These are phyloP conservation scores for Trametes punicea DNA, from an alignment of 768 basidiomycete species.

Conservation along the genomic window DNA sequence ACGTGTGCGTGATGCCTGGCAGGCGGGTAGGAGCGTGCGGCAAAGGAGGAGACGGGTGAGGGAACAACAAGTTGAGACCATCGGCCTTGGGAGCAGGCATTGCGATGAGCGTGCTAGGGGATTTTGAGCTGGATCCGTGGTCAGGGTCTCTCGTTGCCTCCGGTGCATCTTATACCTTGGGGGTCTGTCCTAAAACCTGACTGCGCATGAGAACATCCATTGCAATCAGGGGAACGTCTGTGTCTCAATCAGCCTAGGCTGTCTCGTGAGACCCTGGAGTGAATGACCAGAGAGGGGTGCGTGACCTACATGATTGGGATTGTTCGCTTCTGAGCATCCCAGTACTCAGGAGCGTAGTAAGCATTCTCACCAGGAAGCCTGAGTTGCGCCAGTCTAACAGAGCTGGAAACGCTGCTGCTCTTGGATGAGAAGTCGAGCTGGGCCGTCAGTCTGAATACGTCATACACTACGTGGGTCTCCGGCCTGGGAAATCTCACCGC, in stretches of 20 bases:
- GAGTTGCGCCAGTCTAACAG: neutral
- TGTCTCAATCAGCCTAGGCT: neutral
- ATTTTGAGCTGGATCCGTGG: neutral
- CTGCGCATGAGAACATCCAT: neutral
- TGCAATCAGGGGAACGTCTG: neutral
- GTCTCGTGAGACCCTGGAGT: neutral
- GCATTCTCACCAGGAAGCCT: slow-evolving; percentile 1
- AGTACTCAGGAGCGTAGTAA: slow-evolving; percentile 3
- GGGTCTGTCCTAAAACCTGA: neutral
- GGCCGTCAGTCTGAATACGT: too few relatives aligned
- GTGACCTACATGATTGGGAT: neutral
- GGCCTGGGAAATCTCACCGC: neutral
- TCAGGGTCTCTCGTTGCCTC: too few relatives aligned
- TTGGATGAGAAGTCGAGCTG: too few relatives aligned
- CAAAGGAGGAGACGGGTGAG: neutral
- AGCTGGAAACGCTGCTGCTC: too few relatives aligned
- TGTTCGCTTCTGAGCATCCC: neutral
- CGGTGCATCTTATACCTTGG: neutral
- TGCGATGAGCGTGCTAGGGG: neutral
- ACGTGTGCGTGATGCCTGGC: slow-evolving; percentile 27
- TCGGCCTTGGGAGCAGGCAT: neutral
- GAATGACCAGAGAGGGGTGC: neutral
- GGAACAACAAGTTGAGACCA: slow-evolving; percentile 11
- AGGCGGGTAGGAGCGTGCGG: slow-evolving; percentile 13
- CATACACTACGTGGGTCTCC: too few relatives aligned